Evolutionary conservation across 2,329 filamentous ascomycete species (phyloP), one percentile per base, ranked within the genome.

Genomic region (Didymellaceae sp.): DNA sequence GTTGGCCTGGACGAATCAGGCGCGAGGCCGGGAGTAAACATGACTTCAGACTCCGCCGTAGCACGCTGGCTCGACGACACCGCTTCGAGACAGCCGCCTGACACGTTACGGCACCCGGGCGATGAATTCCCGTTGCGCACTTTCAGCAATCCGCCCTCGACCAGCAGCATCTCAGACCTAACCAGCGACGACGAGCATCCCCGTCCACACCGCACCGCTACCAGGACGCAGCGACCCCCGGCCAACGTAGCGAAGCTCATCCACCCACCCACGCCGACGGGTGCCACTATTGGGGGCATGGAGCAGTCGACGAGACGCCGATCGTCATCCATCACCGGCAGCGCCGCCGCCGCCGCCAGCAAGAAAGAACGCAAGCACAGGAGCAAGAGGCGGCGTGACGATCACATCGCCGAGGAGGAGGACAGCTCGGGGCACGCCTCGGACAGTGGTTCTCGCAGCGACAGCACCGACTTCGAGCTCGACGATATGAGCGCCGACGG

Each of bases 401-500:
- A 65, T 44, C 60, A 71, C 56, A 72, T 72, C 40, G 58, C 61
- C 44, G 69, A 74, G 59, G 68, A 68, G 49, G 68, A 71, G 56
- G 41, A 58, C 24, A 52, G 58, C 16, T 57, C 57, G 24, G 68
- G 62, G 11, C 66, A 60, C 54, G 62, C 61, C 24, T 70, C 68
- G 4, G 66, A 68, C 43, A 68, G 61, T 6, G 70, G 65, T 25
- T 64, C 58, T 17, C 66, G 54, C 55, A 76, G 74, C 21, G 70
- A 69, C 41, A 74, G 74, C 62, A 72, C 71, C 41, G 83, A 86
- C 60, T 78, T 83, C 62, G 83, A 86, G 67, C 69, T 84, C 63
- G 79, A 81, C 62, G 74, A 80, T 56, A 75, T 84, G 59, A 81
- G 84, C 21, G 88, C 90, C 59, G 87, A 91, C 57, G 89, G 89